These are phyloP conservation scores for Myrica gale DNA, from an alignment of 306 rosid genomes.

Conservation along the genomic window DNA sequence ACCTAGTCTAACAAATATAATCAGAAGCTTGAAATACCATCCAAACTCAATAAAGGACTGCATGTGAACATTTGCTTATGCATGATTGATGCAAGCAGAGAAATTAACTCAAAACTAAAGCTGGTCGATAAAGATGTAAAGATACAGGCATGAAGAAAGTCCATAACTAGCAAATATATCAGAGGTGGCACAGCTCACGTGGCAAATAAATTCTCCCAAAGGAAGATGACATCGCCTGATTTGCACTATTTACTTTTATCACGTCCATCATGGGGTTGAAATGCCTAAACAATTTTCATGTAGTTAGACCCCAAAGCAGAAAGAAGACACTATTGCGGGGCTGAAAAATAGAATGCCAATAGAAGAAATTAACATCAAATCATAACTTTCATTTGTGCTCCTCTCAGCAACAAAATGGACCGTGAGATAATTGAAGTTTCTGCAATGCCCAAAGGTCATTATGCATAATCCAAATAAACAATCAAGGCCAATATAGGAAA, in stretches of 20 bases:
- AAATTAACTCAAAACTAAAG: neutral
- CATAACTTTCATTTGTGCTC: neutral
- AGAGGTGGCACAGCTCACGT: neutral
- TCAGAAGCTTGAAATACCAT: no score
- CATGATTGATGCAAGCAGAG: neutral
- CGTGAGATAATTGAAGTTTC: neutral
- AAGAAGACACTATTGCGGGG: neutral
- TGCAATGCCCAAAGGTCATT: neutral
- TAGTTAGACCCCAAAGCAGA: neutral
- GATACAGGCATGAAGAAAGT: neutral
- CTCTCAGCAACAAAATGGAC: neutral
- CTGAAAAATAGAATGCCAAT: neutral
- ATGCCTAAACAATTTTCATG: neutral
- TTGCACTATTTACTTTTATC: neutral
- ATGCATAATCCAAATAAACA: neutral
- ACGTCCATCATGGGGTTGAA: neutral
- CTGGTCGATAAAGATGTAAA: neutral
- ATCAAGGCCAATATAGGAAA: conserved; percentile 9
- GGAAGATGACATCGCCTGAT: neutral
- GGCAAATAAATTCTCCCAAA: neutral
- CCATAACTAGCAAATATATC: neutral
- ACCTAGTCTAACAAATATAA: no score
- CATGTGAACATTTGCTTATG: neutral
- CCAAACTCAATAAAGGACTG: neutral
- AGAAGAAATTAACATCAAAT: neutral